These are phyloP conservation scores for Tylopilus rubrobrunneus DNA, from an alignment of 768 basidiomycete species.

Conservation along the genomic window DNA sequence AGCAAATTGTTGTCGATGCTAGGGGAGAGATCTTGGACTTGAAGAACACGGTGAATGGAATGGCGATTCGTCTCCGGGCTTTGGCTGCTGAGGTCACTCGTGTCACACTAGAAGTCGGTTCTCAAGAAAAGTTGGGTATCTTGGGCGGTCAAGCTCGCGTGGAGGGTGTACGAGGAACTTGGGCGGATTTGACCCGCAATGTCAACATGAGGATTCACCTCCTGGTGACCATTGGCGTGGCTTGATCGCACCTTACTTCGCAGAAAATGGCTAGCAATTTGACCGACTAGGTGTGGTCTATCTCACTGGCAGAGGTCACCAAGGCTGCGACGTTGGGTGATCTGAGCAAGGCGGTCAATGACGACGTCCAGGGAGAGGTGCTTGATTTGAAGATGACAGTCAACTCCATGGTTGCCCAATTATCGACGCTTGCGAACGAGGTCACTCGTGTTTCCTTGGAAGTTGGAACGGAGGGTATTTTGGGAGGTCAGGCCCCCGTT, in stretches of 20 bases:
- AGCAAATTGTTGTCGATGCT: conserved; percentile 89
- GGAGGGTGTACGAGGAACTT: conserved; percentile 89
- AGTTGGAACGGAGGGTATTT: conserved; percentile 88
- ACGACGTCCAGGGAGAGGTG: conserved; percentile 95
- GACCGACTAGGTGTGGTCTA: conserved; percentile 85
- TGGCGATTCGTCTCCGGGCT: conserved; percentile 51
- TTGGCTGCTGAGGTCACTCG: conserved; percentile 81
- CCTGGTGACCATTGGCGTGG: not conserved
- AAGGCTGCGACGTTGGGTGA: conserved; percentile 81
- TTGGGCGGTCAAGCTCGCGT: conserved; percentile 89
- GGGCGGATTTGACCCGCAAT: conserved; percentile 85
- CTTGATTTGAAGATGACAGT: conserved; percentile 78
- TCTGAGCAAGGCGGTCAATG: conserved; percentile 77
- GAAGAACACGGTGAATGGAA: conserved; percentile 57
- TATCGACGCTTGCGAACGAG: conserved; percentile 71
- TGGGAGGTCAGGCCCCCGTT: conserved; percentile 90
- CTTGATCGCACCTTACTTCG: not conserved
- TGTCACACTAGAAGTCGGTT: conserved; percentile 82
- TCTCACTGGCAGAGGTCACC: conserved; percentile 84
- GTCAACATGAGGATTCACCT: conserved; percentile 62
- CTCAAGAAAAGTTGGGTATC: conserved; percentile 85
- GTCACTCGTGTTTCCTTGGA: conserved; percentile 92
- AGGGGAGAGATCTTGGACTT: conserved; percentile 87
- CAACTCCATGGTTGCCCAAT: conserved; percentile 72
- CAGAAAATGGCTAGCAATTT: conserved; percentile 87